Evolutionary conservation across 163 green algal species (phyloP).

Genomic region (Chloroidium sp.): DNA sequence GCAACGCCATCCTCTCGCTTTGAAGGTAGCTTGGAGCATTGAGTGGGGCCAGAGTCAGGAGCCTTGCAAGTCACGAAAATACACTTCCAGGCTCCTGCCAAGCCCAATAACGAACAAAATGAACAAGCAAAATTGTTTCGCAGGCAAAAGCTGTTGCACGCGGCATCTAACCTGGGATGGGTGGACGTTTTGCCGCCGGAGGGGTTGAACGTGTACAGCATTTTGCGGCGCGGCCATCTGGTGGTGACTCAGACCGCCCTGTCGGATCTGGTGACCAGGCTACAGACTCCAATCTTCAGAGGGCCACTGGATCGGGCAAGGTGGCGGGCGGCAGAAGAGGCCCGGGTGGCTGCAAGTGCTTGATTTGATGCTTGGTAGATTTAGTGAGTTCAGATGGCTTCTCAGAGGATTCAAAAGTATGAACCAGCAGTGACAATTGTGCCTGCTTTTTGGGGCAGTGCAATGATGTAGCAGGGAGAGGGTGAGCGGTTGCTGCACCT

Average conservation of each 20-base stretch:
- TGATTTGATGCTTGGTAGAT: too few species aligned
- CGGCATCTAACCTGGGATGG: slow-evolving; percentile 51
- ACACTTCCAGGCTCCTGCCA: background rate
- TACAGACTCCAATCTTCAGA: background rate
- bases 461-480: too few species aligned
- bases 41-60: too few species aligned
- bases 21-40: too few species aligned
- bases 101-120: background rate
- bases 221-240: slow-evolving; percentile 73
- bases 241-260: slow-evolving; percentile 55
- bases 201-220: slow-evolving; percentile 80
- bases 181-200: slow-evolving; percentile 52
- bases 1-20: background rate
- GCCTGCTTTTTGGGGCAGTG: too few species aligned
- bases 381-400: too few species aligned
- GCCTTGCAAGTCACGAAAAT: background rate
- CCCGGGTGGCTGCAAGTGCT: too few species aligned
- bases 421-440: too few species aligned
- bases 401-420: too few species aligned
- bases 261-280: background rate
- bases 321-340: background rate
- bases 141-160: slow-evolving; percentile 30
- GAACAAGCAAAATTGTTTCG: background rate
- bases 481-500: too few species aligned
- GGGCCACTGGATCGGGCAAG: background rate